phyloP scores from a whole-genome alignment of 495 filamentous ascomycete genomes.

The Terfezia claveryi region DNA sequence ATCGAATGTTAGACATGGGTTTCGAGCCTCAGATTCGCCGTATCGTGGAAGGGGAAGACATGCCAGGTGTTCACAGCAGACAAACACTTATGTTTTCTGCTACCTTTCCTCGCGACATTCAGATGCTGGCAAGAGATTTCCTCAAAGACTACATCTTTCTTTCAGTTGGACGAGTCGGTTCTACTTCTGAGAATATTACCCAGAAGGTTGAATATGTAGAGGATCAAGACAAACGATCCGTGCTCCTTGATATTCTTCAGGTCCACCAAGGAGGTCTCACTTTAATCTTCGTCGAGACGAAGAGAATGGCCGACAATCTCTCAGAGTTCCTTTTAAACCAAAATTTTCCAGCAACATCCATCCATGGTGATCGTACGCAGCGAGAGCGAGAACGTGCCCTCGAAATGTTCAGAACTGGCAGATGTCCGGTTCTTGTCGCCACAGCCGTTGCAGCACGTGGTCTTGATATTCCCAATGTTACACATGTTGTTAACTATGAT shows the following conservation, averaged over 20 bases:
- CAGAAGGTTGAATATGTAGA: conserved; percentile 98
- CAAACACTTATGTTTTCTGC: conserved; percentile 99
- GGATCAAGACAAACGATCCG: conserved; percentile 90
- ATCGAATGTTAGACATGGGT: conserved; percentile 99
- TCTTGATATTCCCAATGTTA: conserved; percentile 95
- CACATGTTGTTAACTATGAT: conserved; percentile 97
- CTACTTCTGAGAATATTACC: conserved; percentile 98
- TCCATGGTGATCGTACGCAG: conserved; percentile 95
- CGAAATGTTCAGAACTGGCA: conserved; percentile 87
- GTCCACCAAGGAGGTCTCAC: conserved; percentile 81
- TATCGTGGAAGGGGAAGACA: conserved; percentile 94
- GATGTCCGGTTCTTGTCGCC: conserved; percentile 87
- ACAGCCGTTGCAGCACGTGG: conserved; percentile 91
- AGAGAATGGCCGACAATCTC: conserved; percentile 95
- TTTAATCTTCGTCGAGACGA: conserved; percentile 96
- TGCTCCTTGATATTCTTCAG: conserved; percentile 89
- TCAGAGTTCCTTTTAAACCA: conserved; percentile 97
- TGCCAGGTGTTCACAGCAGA: conserved; percentile 63
- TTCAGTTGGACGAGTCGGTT: conserved; percentile 94
- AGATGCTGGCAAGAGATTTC: conserved; percentile 96
- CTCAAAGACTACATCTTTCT: conserved; percentile 96
- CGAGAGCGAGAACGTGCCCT: conserved; percentile 95
- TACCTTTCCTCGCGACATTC: conserved; percentile 95
- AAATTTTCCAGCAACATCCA: conserved; percentile 93
- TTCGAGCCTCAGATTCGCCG: conserved; percentile 98